Evolutionary conservation across 2,329 filamentous ascomycete genomes (phyloP).

Genomic region (Cladorrhinum sp.): DNA sequence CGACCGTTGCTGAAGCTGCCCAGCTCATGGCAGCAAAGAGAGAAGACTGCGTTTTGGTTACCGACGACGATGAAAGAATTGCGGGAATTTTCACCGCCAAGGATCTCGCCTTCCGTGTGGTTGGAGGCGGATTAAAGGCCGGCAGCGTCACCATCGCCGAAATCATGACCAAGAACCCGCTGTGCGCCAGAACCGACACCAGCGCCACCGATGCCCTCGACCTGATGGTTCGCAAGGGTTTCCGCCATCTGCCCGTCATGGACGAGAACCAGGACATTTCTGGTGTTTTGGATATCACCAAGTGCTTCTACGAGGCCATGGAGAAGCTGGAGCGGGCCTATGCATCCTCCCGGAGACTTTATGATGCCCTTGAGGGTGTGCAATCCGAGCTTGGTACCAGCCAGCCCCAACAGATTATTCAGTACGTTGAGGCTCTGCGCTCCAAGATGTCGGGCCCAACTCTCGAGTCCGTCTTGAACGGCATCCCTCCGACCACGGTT

Average conservation of each 20-base stretch:
- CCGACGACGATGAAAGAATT: conserved; percentile 96
- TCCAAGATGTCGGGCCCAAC: conserved; percentile 98
- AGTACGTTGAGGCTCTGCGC: conserved; percentile 94
- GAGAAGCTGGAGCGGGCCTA: conserved; percentile 98
- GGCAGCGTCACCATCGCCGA: conserved; percentile 89
- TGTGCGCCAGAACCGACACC: conserved; percentile 95
- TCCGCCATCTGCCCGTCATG: conserved; percentile 97
- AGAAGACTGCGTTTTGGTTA: conserved; percentile 96
- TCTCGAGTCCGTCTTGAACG: conserved; percentile 88
- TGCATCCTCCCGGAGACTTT: conserved; percentile 94
- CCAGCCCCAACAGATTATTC: conserved; percentile 97
- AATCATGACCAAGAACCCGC: conserved; percentile 99
- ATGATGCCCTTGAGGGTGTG: conserved; percentile 95
- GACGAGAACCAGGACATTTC: conserved; percentile 99
- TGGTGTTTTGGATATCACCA: conserved; percentile 96
- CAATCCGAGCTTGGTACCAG: conserved; percentile 94
- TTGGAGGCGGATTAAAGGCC: conserved; percentile 85
- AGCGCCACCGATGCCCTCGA: conserved; percentile 96
- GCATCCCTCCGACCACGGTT: conserved; percentile 87
- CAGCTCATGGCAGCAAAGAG: conserved; percentile 99
- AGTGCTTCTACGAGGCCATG: conserved; percentile 99
- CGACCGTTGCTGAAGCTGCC: conserved; percentile 91
- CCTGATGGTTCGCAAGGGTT: conserved; percentile 97
- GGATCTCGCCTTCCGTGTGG: conserved; percentile 94
- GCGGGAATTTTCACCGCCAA: conserved; percentile 99